Evolutionary conservation across 139 green algal genomes (phyloP).

Genomic region (Microglena sp.): DNA sequence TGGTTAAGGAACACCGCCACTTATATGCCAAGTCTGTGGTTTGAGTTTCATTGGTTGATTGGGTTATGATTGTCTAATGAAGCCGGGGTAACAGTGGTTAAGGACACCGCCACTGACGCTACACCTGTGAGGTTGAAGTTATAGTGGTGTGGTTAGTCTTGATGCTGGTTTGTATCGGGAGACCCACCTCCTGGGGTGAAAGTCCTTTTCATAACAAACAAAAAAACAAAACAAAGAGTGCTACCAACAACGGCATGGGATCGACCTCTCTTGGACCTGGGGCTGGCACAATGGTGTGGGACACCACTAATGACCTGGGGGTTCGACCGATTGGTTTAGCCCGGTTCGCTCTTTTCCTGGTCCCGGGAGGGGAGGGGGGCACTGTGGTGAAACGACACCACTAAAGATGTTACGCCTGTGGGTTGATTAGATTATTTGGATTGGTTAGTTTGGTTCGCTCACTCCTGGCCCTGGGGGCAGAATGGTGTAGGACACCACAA

Average conservation of each 20-base stretch:
- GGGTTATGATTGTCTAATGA: conserved; percentile 13
- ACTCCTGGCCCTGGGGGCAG: conserved; percentile 30
- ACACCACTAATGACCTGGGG: conserved; percentile 37
- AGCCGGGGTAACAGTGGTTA: conserved; percentile 70
- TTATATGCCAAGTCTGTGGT: too few relatives aligned
- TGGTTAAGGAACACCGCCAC: conserved; percentile 56
- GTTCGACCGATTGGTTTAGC: too few relatives aligned
- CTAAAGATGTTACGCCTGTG: conserved; percentile 22
- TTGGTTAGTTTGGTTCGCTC: too few relatives aligned
- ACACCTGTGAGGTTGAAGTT: conserved; percentile 10
- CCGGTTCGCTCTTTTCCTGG: conserved; percentile 19
- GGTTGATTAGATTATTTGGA: neutral
- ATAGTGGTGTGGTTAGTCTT: too few relatives aligned
- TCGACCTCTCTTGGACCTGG: conserved; percentile 15
- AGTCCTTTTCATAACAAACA: too few relatives aligned
- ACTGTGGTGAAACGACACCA: conserved; percentile 67
- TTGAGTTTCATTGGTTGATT: too few relatives aligned
- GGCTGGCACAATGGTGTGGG: conserved; percentile 66
- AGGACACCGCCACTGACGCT: conserved; percentile 36
- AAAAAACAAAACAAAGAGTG: too few relatives aligned
- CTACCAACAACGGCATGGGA: too few relatives aligned
- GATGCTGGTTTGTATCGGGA: too few relatives aligned
- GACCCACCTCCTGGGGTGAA: too few relatives aligned
- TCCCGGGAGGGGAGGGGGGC: conserved; percentile 46
- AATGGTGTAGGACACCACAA: conserved; percentile 61